phyloP scores from a whole-genome alignment of 2,329 filamentous ascomycete genomes.

The Aspergillus melleus region DNA sequence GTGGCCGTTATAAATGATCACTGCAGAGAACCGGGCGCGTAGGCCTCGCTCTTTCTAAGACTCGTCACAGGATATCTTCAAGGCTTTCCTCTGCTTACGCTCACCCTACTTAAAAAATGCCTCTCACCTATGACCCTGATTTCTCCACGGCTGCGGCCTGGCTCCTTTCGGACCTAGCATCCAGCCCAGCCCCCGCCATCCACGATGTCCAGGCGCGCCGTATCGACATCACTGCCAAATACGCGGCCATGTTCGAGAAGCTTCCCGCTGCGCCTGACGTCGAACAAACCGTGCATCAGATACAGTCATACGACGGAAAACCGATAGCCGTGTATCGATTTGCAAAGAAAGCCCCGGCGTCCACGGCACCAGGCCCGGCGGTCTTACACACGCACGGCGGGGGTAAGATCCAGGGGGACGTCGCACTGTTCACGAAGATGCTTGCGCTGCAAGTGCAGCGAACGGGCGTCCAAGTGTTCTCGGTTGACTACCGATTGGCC shows the following conservation, averaged over 20 bases:
- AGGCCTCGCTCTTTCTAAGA: background rate
- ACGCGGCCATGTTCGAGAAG: constrained; percentile 8
- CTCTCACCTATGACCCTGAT: constrained; percentile 20
- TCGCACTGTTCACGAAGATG: constrained; percentile 12
- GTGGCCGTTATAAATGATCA: background rate
- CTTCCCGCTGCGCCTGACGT: constrained; percentile 19
- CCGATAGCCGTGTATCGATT: constrained; percentile 22
- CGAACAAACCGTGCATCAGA: constrained; percentile 12
- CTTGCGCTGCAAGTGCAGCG: constrained; percentile 16
- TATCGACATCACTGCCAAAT: constrained; percentile 7
- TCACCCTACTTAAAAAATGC: constrained; percentile 10
- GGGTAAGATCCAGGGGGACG: constrained; percentile 23
- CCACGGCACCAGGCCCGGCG: constrained; percentile 11
- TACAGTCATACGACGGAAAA: constrained; percentile 22
- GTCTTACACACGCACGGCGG: constrained; percentile 29
- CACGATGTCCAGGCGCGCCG: constrained; percentile 17
- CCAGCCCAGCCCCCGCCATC: constrained; percentile 10
- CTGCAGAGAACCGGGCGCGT: background rate
- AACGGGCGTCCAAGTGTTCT: constrained; percentile 24
- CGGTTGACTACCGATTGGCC: constrained; percentile 27
- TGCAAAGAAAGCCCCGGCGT: constrained; percentile 6
- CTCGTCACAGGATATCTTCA: background rate
- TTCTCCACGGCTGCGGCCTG: constrained; percentile 17
- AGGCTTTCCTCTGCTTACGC: background rate
- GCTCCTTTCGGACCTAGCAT: constrained; percentile 11